Evolutionary conservation across 1,284 basidiomycete species (phyloP).

Genomic region (Phlebopus sp.): DNA sequence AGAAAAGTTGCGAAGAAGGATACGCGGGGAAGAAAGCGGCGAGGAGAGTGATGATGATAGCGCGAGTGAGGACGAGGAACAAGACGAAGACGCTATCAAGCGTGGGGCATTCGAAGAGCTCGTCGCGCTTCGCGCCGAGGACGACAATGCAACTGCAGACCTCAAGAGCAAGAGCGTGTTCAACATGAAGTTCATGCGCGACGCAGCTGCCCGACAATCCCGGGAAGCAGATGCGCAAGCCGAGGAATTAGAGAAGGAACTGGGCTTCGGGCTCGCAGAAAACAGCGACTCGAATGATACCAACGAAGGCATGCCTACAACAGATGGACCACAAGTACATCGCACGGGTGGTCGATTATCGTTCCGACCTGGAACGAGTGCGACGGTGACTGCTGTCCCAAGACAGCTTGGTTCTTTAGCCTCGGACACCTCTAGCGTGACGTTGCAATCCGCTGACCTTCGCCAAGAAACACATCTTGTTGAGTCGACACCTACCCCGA

Average conservation of each 20-base stretch:
- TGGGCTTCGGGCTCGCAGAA: constrained; percentile 44
- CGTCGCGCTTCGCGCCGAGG: constrained; percentile 37
- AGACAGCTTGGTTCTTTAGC: constrained; percentile 45
- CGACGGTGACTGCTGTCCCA: constrained; percentile 5
- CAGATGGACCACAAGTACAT: constrained; percentile 38
- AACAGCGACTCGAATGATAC: constrained; percentile 36
- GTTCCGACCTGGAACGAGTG: constrained; percentile 47
- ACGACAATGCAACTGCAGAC: constrained; percentile 32
- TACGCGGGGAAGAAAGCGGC: constrained; percentile 56
- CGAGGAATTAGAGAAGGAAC: constrained; percentile 69
- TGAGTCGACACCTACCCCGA: constrained; percentile 21
- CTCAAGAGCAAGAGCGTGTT: constrained; percentile 66
- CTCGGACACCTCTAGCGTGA: constrained; percentile 69
- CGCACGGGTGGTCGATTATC: constrained; percentile 59
- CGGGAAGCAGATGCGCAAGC: constrained; percentile 56
- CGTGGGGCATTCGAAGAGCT: constrained; percentile 75
- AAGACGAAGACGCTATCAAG: constrained; percentile 53
- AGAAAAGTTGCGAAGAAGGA: constrained; percentile 69
- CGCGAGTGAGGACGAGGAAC: constrained; percentile 41
- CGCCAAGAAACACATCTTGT: constrained; percentile 27
- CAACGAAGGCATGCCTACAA: constrained; percentile 29
- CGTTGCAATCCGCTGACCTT: constrained; percentile 60
- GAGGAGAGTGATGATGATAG: constrained; percentile 46
- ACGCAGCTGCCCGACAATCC: constrained; percentile 72
- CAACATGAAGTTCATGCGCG: constrained; percentile 95